Evolutionary conservation across 192 early-diverging fungal genomes (phyloP).

Genomic region (Funneliformis geosporum): DNA sequence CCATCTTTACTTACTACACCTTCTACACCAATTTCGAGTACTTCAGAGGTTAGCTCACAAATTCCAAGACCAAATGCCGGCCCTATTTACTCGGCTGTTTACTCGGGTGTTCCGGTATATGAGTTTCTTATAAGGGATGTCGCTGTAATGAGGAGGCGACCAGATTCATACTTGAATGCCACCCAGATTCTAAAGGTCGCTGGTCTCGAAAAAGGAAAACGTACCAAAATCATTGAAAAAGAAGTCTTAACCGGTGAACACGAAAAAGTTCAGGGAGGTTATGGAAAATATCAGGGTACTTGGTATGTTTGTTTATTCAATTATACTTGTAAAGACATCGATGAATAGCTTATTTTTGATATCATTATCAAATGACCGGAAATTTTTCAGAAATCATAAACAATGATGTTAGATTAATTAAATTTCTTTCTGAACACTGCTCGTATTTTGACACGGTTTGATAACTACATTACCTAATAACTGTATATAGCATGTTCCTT

Average conservation of each 20-base stretch:
- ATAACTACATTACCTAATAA: neutral
- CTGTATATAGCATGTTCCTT: neutral
- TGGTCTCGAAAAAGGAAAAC: slow-evolving; percentile 78
- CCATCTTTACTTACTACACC: neutral
- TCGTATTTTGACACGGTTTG: neutral
- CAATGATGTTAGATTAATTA: neutral
- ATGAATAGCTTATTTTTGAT: too few relatives aligned
- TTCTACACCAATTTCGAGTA: neutral
- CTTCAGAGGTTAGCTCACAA: slow-evolving; percentile 15
- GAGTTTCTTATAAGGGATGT: slow-evolving; percentile 72
- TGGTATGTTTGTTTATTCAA: slow-evolving; percentile 55
- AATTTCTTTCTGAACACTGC: too few relatives aligned
- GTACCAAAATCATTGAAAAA: slow-evolving; percentile 87
- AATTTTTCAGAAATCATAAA: neutral
- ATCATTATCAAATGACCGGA: too few relatives aligned
- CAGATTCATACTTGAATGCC: slow-evolving; percentile 84
- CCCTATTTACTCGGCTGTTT: slow-evolving; percentile 56
- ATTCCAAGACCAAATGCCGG: slow-evolving; percentile 31
- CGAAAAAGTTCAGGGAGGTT: slow-evolving; percentile 95
- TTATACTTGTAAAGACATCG: neutral
- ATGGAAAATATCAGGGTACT: slow-evolving; percentile 94
- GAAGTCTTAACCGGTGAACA: slow-evolving; percentile 79
- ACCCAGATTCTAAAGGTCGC: slow-evolving; percentile 94
- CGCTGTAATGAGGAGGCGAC: slow-evolving; percentile 78
- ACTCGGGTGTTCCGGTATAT: slow-evolving; percentile 74